Conservation (phyloP, 1,139 yeast genomes). For the Taphrina sp. region DNA sequence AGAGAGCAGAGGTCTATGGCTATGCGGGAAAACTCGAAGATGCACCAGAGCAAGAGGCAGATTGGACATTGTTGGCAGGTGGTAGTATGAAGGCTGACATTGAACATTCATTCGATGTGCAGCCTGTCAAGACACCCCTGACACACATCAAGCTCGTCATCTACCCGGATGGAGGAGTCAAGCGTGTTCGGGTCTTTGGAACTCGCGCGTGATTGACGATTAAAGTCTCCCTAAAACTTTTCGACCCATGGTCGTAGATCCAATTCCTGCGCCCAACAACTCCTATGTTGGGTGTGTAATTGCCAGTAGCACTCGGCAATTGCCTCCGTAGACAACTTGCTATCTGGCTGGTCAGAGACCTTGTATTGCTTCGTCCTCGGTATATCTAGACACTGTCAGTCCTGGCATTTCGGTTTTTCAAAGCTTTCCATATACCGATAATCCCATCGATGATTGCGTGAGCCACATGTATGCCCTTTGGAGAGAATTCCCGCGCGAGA, state of each 20-base stretch:
- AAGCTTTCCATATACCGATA: constrained; percentile 25
- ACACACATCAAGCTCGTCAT: constrained; percentile 77
- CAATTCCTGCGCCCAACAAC: constrained; percentile 36
- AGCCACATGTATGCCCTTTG: constrained; percentile 37
- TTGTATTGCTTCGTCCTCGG: constrained; percentile 13
- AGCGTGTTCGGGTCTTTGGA: constrained; percentile 82
- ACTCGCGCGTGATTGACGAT: constrained; percentile 42
- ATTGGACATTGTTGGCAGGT: constrained; percentile 67
- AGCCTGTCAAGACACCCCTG: constrained; percentile 35
- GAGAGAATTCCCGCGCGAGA: constrained; percentile 35
- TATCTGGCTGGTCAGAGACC: constrained; percentile 31
- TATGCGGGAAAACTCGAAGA: constrained; percentile 43
- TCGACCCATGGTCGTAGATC: constrained; percentile 37
- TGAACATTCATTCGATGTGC: constrained; percentile 60
- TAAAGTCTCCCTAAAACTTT: no score
- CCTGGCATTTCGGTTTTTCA: neutral
- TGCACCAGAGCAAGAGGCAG: constrained; percentile 44
- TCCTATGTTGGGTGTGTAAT: constrained; percentile 34
- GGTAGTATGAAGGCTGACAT: constrained; percentile 72
- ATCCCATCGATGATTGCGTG: constrained; percentile 37
- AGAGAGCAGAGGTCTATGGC: constrained; percentile 53
- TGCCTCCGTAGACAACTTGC: constrained; percentile 34
- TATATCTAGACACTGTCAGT: constrained; percentile 7
- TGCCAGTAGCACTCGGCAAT: constrained; percentile 37
- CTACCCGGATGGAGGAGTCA: constrained; percentile 95